Percentiles rank a stretch among this genome's conserved stretches.
These are phyloP conservation scores for Colletotrichum lindemuthianum DNA, from an alignment of 2,329 filamentous ascomycete genomes.

Conservation along the genomic window DNA sequence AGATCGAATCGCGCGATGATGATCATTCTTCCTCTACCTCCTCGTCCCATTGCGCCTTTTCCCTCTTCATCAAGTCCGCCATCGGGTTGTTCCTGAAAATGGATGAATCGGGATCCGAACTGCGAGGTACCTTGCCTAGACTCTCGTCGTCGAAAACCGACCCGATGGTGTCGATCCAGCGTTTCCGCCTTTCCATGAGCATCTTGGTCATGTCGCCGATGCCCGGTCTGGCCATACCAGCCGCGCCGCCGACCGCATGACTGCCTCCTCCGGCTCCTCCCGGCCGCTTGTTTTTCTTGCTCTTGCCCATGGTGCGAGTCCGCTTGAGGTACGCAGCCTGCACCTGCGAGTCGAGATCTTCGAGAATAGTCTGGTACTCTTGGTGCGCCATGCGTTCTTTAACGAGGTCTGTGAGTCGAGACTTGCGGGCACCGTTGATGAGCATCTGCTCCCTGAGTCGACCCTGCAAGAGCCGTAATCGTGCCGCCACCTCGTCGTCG, in stretches of 20 bases:
- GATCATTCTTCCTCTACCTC: constrained; percentile 74
- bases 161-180: constrained; percentile 92
- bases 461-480: constrained; percentile 84
- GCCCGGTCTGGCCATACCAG: constrained; percentile 75
- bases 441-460: constrained; percentile 86
- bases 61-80: constrained; percentile 76
- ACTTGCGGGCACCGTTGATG: constrained; percentile 89
- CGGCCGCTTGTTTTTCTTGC: constrained; percentile 86
- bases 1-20: too few relatives aligned
- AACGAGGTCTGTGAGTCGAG: constrained; percentile 85
- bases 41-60: constrained; percentile 84
- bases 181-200: constrained; percentile 88
- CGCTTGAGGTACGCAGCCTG: constrained; percentile 96
- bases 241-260: constrained; percentile 65
- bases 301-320: constrained; percentile 92
- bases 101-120: constrained; percentile 69
- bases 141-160: constrained; percentile 89
- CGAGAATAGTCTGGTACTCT: constrained; percentile 95
- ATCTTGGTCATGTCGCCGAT: constrained; percentile 93
- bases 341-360: constrained; percentile 94
- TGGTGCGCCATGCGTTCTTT: constrained; percentile 95
- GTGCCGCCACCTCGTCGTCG: constrained; percentile 93
- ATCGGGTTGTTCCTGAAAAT: constrained; percentile 82
- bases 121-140: constrained; percentile 75
- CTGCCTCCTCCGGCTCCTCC: constrained; percentile 80